Evolutionary conservation across 139 green algal genomes (phyloP).

Genomic region (Klebsormidium nitens): DNA sequence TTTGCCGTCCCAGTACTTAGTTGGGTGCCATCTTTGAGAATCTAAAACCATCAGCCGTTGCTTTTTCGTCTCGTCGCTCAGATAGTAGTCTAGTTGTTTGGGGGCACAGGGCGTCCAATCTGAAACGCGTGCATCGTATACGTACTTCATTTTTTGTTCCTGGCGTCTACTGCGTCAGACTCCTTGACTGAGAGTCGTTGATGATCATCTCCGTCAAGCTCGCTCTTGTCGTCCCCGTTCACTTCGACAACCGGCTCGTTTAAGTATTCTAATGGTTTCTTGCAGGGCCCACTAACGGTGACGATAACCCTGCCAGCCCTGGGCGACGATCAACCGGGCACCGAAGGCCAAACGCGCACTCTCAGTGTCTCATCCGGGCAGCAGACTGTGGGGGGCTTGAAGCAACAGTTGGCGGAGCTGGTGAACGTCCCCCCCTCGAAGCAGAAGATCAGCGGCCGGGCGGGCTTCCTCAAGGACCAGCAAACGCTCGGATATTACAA

Average conservation of each 20-base stretch:
- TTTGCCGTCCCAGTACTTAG: background rate
- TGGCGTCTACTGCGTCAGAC: no score
- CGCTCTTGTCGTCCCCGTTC: no score
- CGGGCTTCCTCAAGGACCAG: conserved; percentile 38
- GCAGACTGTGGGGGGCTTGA: conserved; percentile 22
- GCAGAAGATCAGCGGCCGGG: conserved; percentile 39
- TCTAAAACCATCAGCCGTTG: background rate
- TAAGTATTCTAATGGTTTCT: no score
- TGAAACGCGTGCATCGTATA: no score
- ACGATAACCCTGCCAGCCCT: conserved; percentile 21
- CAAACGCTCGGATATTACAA: conserved; percentile 33
- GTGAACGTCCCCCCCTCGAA: conserved; percentile 40
- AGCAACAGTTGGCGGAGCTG: conserved; percentile 23
- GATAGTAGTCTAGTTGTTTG: no score
- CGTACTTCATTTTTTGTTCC: no score
- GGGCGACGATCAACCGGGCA: conserved; percentile 21
- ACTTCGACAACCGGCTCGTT: no score
- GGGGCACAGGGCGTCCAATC: no score
- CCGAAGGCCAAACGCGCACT: conserved; percentile 35
- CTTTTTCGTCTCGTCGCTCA: background rate
- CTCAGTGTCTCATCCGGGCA: conserved; percentile 16
- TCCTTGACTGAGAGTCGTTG: no score
- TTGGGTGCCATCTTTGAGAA: background rate
- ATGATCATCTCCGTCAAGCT: no score
- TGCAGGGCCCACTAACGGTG: conserved; percentile 24